A percentile compares a stretch with the other conserved stretches of the same genome.
Evolutionary conservation across 2,329 filamentous ascomycete genomes (phyloP).

Genomic region (Hortaea werneckii): DNA sequence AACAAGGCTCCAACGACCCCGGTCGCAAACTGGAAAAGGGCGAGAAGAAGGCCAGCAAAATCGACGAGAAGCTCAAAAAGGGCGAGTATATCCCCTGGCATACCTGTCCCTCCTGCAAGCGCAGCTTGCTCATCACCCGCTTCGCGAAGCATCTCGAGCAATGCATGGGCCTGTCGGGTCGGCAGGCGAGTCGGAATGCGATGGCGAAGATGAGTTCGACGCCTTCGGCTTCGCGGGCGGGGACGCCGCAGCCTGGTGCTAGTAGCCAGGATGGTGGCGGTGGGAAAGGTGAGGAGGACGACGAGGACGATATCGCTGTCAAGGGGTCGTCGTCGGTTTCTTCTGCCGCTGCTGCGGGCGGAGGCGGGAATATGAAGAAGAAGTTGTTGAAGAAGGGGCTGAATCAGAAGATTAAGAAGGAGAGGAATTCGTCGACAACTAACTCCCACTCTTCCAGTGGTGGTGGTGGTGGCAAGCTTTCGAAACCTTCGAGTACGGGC

Average conservation of each 20-base stretch:
- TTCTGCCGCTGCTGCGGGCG: not conserved
- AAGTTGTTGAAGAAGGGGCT: slow-evolving; percentile 30
- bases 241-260: slow-evolving; percentile 23
- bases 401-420: slow-evolving; percentile 35
- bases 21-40: slow-evolving; percentile 34
- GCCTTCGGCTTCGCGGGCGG: slow-evolving; percentile 22
- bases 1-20: slow-evolving; percentile 4
- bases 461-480: slow-evolving; percentile 17
- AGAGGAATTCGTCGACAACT: slow-evolving; percentile 21
- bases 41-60: slow-evolving; percentile 32
- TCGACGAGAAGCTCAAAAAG: slow-evolving; percentile 37
- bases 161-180: slow-evolving; percentile 48
- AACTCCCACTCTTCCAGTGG: slow-evolving; percentile 6
- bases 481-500: slow-evolving; percentile 13
- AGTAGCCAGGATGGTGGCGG: slow-evolving; percentile 11
- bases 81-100: slow-evolving; percentile 45
- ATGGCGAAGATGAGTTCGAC: slow-evolving; percentile 35
- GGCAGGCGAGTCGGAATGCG: slow-evolving; percentile 40
- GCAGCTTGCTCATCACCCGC: slow-evolving; percentile 50
- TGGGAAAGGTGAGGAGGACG: slow-evolving; percentile 18
- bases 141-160: slow-evolving; percentile 53
- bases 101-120: slow-evolving; percentile 51
- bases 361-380: slow-evolving; percentile 23
- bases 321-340: not conserved
- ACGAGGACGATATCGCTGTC: slow-evolving; percentile 16